A percentile compares a stretch with the other conserved stretches of the same genome.
phyloP scores from a whole-genome alignment of 148 eudicot genomes.

The Chenopodium suecicum region DNA sequence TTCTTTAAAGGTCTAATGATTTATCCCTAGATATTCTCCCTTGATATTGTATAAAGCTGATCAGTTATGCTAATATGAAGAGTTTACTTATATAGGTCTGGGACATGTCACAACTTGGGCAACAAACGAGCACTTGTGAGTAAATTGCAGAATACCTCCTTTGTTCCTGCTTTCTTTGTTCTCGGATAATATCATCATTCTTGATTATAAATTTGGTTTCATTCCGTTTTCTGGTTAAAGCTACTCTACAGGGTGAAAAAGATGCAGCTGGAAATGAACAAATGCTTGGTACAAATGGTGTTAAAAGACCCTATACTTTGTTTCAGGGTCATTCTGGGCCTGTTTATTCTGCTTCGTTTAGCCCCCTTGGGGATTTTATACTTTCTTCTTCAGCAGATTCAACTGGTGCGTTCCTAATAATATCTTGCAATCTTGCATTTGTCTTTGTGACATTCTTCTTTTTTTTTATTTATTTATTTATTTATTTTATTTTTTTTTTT shows the following conservation, averaged over 20 bases:
- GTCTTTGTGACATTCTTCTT: background rate
- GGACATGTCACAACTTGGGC: constrained; percentile 97
- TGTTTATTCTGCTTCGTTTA: constrained; percentile 82
- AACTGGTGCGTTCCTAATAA: constrained; percentile 55
- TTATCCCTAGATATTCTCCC: background rate
- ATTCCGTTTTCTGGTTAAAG: constrained; percentile 33
- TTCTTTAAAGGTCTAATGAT: constrained; percentile 65
- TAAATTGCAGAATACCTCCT: background rate
- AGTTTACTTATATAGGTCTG: constrained; percentile 57
- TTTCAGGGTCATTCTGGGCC: constrained; percentile 97
- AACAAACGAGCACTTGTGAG: constrained; percentile 66
- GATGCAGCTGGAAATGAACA: constrained; percentile 54
- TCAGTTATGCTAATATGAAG: background rate
- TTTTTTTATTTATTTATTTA: too few relatives aligned
- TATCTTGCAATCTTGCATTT: constrained; percentile 11
- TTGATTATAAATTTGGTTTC: background rate
- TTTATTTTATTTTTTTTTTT: background rate
- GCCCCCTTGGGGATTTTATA: constrained; percentile 88
- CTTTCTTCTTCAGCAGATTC: constrained; percentile 98
- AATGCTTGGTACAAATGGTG: constrained; percentile 42
- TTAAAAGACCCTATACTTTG: constrained; percentile 72
- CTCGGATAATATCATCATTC: background rate
- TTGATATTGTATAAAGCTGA: background rate
- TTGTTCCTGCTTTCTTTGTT: constrained; percentile 2
- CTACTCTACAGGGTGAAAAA: constrained; percentile 58